Conservation (phyloP, 441 rosid species). For the Gossypium lobatum region DNA sequence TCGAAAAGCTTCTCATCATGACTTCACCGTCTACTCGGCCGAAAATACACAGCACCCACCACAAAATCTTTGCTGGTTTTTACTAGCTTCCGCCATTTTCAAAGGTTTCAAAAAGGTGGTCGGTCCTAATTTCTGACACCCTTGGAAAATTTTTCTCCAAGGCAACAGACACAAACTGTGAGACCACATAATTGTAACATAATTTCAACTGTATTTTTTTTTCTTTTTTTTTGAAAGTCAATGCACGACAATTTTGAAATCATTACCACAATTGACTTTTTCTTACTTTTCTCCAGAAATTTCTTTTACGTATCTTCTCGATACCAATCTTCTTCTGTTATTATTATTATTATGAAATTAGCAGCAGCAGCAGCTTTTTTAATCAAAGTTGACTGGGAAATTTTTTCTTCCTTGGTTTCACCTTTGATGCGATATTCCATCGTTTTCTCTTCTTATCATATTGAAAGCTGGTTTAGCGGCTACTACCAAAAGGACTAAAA, state of each 20-base stretch:
- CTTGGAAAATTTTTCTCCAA: not conserved
- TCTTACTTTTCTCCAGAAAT: not conserved
- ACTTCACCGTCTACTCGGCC: accelerated
- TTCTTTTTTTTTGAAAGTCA: not conserved
- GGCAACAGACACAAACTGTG: not conserved
- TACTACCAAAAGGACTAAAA: too few relatives aligned
- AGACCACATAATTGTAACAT: not conserved
- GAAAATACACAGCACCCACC: too few relatives aligned
- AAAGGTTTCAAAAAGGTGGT: not conserved
- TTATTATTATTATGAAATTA: not conserved
- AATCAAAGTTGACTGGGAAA: not conserved
- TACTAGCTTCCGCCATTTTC: too few relatives aligned
- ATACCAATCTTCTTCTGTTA: not conserved
- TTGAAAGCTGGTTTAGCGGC: not conserved
- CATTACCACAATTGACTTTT: not conserved
- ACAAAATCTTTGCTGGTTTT: too few relatives aligned
- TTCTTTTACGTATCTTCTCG: not conserved
- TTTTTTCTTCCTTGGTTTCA: not conserved
- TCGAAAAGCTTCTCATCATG: too few relatives aligned
- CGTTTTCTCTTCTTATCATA: not conserved
- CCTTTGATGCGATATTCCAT: not conserved
- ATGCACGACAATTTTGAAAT: not conserved
- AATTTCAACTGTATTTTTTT: not conserved
- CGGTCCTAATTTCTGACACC: not conserved
- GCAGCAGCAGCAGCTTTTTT: not conserved